These are phyloP conservation scores for Sugiyamaella mastotermitis DNA, from an alignment of 805 yeast genomes.

Conservation along the genomic window DNA sequence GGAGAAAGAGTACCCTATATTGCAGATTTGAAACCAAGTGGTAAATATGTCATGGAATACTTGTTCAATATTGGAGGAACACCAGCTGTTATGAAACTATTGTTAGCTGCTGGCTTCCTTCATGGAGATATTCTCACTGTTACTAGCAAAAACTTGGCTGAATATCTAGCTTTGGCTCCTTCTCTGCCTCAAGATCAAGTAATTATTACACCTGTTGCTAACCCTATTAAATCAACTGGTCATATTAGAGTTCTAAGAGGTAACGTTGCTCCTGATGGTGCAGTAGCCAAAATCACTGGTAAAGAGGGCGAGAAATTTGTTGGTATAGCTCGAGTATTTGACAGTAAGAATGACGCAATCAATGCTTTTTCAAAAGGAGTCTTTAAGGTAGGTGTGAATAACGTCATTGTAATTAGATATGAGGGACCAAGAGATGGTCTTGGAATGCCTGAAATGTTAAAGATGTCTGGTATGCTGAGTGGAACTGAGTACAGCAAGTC, in stretches of 20 bases:
- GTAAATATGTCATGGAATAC: constrained; percentile 96
- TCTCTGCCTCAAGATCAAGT: constrained; percentile 74
- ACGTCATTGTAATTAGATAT: constrained; percentile 87
- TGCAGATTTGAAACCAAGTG: constrained; percentile 95
- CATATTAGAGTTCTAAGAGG: constrained; percentile 83
- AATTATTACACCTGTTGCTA: constrained; percentile 62
- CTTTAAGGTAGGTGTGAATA: constrained; percentile 85
- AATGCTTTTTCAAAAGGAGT: constrained; percentile 81
- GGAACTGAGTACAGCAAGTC: constrained; percentile 88
- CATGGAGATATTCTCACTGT: constrained; percentile 76
- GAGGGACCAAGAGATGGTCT: constrained; percentile 99
- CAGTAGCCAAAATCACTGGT: constrained; percentile 96
- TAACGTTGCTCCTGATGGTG: constrained; percentile 84
- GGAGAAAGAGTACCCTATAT: constrained; percentile 84
- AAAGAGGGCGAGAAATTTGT: constrained; percentile 93
- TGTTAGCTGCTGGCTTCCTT: constrained; percentile 73
- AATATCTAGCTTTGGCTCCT: constrained; percentile 54
- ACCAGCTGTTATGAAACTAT: constrained; percentile 88
- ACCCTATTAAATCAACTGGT: constrained; percentile 84
- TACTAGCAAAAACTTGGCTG: constrained; percentile 87
- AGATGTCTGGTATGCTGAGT: constrained; percentile 93
- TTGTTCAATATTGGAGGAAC: constrained; percentile 84
- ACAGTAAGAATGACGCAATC: constrained; percentile 75
- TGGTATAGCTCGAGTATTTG: constrained; percentile 84
- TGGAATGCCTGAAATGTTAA: constrained; percentile 99